Evolutionary conservation across 2,329 filamentous ascomycete species (phyloP).

Genomic region (Ilyonectria robusta): DNA sequence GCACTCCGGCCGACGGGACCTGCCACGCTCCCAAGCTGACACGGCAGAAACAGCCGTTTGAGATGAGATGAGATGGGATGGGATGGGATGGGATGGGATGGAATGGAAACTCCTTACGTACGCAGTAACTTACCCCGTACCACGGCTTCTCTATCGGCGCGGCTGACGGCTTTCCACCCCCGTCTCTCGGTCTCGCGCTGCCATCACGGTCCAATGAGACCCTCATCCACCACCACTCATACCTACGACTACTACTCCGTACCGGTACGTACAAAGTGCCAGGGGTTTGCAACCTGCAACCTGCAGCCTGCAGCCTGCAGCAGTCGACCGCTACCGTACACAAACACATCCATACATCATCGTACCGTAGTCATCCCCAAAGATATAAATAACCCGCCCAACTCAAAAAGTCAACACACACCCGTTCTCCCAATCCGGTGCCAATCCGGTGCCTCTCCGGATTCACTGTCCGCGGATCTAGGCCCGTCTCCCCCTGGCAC

Average conservation of each 20-base stretch:
- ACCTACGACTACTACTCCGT: background rate
- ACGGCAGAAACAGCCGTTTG: background rate
- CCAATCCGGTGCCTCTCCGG: background rate
- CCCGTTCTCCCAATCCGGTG: background rate
- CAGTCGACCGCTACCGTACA: too few species aligned
- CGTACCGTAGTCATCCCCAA: background rate
- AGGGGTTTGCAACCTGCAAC: background rate
- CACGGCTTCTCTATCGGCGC: background rate
- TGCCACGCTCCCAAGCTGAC: background rate
- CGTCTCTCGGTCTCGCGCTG: background rate
- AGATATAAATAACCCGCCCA: conserved; percentile 9
- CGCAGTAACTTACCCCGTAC: too few species aligned
- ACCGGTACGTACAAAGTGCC: background rate
- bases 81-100: conserved; percentile 2
- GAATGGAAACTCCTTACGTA: background rate
- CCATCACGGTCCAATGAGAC: background rate
- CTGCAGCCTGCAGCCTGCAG: too few species aligned
- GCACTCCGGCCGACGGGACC: too few species aligned
- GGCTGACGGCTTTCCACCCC: background rate
- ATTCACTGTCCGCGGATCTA: conserved; percentile 2
- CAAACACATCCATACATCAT: background rate
- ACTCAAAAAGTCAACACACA: background rate
- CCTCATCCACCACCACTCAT: background rate
- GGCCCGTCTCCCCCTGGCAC: background rate
- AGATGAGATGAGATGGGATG: conserved; percentile 3